Base-by-base conservation (phyloP, 352 stramenopile genomes). In the Globisporangium okanoganense region DNA sequence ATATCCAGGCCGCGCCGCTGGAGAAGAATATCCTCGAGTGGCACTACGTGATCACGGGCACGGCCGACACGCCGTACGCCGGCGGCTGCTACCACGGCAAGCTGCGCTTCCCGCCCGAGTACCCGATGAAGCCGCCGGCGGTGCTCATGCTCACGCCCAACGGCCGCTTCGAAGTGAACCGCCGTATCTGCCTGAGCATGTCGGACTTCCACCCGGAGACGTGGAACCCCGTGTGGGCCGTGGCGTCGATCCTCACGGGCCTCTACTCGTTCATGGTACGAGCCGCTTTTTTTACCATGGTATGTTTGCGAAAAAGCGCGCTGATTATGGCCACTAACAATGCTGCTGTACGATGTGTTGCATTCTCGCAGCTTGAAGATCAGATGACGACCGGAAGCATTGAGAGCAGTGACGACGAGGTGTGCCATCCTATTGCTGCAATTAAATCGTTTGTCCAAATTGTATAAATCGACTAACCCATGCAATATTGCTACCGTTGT, bases 181-280 rank as follows among this genome's bases (percentile, higher is more conserved):
- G 87, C 40, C 78, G 92, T 31, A 82, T 98, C 49, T 98, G 95
- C 70, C 66, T 98, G 18, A 94, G 76, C 58, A 98, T 98, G 93
- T 97, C 85, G 49, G 94, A 98, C 74, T 98, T 96, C 66, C 94
- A 98, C 66, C 92, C 92, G 5, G 92, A 98, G 74, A 95, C 84
- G 5, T 98, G 95, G 95, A 98, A 98, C 76, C 95, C 95, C 31
- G 92, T 98, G 68, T 98, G 94, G 94, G 88, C 79, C n/a, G 90
- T 98, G 27, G 84, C 77, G 47, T 98, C 93, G 25, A 98, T 99
- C 69, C 78, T 99, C 56, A 97, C 87, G 33, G 95, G 94, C 2
- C 72, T 98, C 18, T 97, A 97, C 66, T 98, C 90, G 10, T 99
- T 99, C 79, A 97, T 97, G 90, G 81, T 88, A 29, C 35, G 5